phyloP scores from a whole-genome alignment of 106 monocot genomes.

The Dioscorea alata region DNA sequence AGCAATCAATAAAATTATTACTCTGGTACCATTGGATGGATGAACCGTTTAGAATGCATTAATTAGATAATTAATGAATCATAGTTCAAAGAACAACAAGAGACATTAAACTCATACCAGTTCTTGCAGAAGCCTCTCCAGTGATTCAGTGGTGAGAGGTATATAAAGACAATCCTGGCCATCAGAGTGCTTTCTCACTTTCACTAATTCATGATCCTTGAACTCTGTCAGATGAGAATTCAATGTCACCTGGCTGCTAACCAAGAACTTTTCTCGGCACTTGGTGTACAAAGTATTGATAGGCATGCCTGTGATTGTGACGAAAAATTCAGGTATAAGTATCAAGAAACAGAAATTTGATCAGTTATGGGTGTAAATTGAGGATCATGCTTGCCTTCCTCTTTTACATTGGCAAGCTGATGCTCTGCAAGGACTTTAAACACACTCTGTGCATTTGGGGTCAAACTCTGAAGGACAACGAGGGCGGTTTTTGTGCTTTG shows the following conservation, averaged over 20 bases:
- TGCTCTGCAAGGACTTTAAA: slow-evolving; percentile 76
- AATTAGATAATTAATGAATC: too few relatives aligned
- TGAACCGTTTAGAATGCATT: too few relatives aligned
- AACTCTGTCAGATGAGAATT: slow-evolving; percentile 93
- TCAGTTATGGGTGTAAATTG: neutral
- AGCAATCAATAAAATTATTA: too few relatives aligned
- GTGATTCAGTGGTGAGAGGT: slow-evolving; percentile 61
- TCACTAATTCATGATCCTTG: slow-evolving; percentile 88
- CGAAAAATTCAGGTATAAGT: neutral
- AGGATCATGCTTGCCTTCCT: slow-evolving; percentile 53
- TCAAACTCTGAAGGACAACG: slow-evolving; percentile 87
- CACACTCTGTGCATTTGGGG: slow-evolving; percentile 89
- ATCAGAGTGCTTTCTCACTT: slow-evolving; percentile 69
- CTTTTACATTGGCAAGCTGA: slow-evolving; percentile 71
- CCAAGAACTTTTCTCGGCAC: slow-evolving; percentile 82
- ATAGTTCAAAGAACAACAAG: too few relatives aligned
- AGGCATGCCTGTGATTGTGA: slow-evolving; percentile 63
- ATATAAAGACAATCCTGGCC: slow-evolving; percentile 92
- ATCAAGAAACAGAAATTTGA: neutral
- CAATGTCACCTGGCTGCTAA: slow-evolving; percentile 86
- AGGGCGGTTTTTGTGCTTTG: slow-evolving; percentile 86
- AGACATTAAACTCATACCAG: neutral
- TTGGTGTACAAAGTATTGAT: slow-evolving; percentile 53
- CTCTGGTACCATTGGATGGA: too few relatives aligned
- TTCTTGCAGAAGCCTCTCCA: slow-evolving; percentile 75